Evolutionary conservation across 805 yeast species (phyloP).

Genomic region (Pichia californica): DNA sequence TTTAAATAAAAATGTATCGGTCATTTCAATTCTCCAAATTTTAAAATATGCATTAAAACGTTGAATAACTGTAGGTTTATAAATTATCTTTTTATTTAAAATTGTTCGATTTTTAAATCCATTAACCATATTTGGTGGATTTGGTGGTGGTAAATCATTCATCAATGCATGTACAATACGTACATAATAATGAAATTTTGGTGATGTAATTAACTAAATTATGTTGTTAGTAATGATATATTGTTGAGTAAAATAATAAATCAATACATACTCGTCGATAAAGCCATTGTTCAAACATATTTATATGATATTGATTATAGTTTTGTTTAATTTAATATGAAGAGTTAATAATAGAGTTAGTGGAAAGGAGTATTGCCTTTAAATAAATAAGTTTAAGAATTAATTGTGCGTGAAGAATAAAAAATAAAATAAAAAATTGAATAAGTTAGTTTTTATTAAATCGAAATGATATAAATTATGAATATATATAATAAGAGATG

Average conservation of each 20-base stretch:
- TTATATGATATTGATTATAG: too few relatives aligned
- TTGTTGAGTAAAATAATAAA: too few relatives aligned
- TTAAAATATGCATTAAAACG: slow-evolving; percentile 54
- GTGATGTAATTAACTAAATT: slow-evolving; percentile 45
- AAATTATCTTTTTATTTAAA: slow-evolving; percentile 6
- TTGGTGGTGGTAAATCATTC: slow-evolving; percentile 50
- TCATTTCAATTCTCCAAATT: slow-evolving; percentile 56
- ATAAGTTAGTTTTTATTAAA: too few relatives aligned
- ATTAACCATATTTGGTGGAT: slow-evolving; percentile 16
- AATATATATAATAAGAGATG: too few relatives aligned
- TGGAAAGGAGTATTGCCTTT: too few relatives aligned
- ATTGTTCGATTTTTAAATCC: neutral
- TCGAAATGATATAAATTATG: too few relatives aligned
- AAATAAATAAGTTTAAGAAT: too few relatives aligned
- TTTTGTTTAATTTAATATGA: too few relatives aligned
- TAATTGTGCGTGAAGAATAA: too few relatives aligned
- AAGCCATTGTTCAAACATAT: slow-evolving; percentile 44
- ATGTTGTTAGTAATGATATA: too few relatives aligned
- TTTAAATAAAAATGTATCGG: slow-evolving; percentile 44
- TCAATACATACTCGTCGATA: slow-evolving; percentile 19
- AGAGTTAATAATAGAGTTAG: too few relatives aligned
- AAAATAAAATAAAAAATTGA: too few relatives aligned
- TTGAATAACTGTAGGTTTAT: slow-evolving; percentile 46
- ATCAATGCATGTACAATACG: slow-evolving; percentile 54
- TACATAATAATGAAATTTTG: slow-evolving; percentile 58